Evolutionary conservation across 2,329 filamentous ascomycete genomes (phyloP).

Genomic region (Alternaria atra): DNA sequence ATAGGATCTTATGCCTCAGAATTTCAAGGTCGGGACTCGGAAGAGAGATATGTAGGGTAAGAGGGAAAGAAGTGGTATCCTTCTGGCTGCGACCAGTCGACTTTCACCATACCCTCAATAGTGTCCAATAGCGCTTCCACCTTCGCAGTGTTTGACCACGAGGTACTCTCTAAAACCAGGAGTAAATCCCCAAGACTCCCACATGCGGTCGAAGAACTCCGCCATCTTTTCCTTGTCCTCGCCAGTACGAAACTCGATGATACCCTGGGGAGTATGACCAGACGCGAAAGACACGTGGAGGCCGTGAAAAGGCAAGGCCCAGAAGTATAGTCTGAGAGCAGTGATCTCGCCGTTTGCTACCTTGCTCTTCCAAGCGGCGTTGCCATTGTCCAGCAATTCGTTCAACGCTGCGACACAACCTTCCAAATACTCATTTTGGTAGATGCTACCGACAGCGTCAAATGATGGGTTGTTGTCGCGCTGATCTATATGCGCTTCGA

Average conservation of each 20-base stretch:
- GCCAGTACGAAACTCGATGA: not conserved
- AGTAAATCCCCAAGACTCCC: too few relatives aligned
- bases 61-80: too few relatives aligned
- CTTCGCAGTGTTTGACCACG: too few relatives aligned
- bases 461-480: not conserved
- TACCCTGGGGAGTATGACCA: not conserved
- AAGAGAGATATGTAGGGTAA: too few relatives aligned
- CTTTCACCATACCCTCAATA: too few relatives aligned
- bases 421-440: not conserved
- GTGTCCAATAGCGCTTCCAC: too few relatives aligned
- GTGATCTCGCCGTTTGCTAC: not conserved
- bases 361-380: not conserved
- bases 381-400: not conserved
- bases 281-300: not conserved
- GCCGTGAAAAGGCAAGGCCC: not conserved
- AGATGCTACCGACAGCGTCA: not conserved
- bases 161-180: too few relatives aligned
- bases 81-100: too few relatives aligned
- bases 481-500: not conserved
- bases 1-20: too few relatives aligned
- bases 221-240: too few relatives aligned
- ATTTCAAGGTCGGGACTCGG: too few relatives aligned
- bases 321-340: not conserved
- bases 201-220: too few relatives aligned
- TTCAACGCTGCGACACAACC: not conserved